Conservation (phyloP, 2,329 filamentous ascomycete species). For the Scedosporium dehoogii region DNA sequence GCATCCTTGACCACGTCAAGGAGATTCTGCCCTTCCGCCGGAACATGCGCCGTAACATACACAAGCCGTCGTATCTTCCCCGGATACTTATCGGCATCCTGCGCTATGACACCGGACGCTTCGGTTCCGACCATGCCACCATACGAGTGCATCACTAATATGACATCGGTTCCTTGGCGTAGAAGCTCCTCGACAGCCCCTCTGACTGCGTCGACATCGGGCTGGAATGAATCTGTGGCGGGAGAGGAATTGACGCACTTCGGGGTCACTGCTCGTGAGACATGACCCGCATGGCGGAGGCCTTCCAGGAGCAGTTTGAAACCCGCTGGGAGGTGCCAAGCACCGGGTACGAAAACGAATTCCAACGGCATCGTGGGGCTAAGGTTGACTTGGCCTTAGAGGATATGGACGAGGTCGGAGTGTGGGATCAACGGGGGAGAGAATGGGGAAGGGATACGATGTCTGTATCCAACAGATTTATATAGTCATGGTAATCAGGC, state of each 20-base stretch:
- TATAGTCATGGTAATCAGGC: no score
- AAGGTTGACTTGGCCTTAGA: background rate
- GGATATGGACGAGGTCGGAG: no score
- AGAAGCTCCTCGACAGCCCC: background rate
- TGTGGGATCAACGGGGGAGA: no score
- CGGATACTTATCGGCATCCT: background rate
- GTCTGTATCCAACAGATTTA: no score
- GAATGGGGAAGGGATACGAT: no score
- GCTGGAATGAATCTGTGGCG: background rate
- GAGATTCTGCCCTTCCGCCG: background rate
- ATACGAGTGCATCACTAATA: constrained; percentile 16
- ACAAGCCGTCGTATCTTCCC: background rate
- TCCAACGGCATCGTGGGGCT: constrained; percentile 10
- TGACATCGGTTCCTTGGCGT: constrained; percentile 12
- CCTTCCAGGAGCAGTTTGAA: constrained; percentile 4
- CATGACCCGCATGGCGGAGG: constrained; percentile 8
- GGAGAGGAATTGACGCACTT: background rate
- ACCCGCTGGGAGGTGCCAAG: constrained; percentile 11
- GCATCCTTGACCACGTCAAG: background rate
- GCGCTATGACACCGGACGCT: constrained; percentile 4
- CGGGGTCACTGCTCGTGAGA: constrained; percentile 1
- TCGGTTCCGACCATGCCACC: constrained; percentile 12
- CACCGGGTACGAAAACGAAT: constrained; percentile 12
- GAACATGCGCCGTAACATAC: background rate
- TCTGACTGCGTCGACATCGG: background rate